Base-by-base conservation (phyloP, 2,329 filamentous ascomycete species). In the Ascochyta pisi region DNA sequence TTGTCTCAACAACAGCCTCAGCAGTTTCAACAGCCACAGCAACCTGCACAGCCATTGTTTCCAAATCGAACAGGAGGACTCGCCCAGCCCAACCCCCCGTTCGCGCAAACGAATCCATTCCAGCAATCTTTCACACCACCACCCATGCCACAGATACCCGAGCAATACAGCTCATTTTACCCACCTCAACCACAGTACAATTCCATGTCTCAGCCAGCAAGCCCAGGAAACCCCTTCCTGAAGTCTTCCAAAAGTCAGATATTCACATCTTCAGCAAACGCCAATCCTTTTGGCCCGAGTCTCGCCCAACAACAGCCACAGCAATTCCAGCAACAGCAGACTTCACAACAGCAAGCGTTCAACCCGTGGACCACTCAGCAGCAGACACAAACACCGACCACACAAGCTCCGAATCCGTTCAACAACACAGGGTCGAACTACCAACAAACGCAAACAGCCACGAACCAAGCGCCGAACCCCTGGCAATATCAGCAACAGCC, bases 51-150 rank as follows among this genome's bases (percentile, higher is more conserved):
- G 34, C 64, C 85, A 34, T 79, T 92, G 27, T 92, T 93, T 71
- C 89, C 90, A 7, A 86, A 92, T 67, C 87, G 88, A 50, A 93
- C 90, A 1, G 89, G 90, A 50, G 90, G 86, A 22, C 83, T 62
- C 57, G 76, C 74, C 10, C 60, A 74, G 75, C 81, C 79, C 19
- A 68, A 55, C 23, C 70, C 71, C 8, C 72, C 71, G 29, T 74
- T 70, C 29, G 67, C 68, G 5, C 73, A 73, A 50, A 73, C 68
- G 27, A 78, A 78, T 55, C 76, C 76, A 3, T 79, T 76, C 56
- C 69, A 74, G 37, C 74, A 77, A 31, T 71, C 75, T 6, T 76
- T 76, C 35, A 76, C 74, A 24, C 74, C 76, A 23, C 76, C 77
- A 33, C 75, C 77, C 6, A 73, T 77, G 63, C 75, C 76, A 31